Conservation (phyloP, 1,284 basidiomycete genomes). For the Apiotrichum domesticum region DNA sequence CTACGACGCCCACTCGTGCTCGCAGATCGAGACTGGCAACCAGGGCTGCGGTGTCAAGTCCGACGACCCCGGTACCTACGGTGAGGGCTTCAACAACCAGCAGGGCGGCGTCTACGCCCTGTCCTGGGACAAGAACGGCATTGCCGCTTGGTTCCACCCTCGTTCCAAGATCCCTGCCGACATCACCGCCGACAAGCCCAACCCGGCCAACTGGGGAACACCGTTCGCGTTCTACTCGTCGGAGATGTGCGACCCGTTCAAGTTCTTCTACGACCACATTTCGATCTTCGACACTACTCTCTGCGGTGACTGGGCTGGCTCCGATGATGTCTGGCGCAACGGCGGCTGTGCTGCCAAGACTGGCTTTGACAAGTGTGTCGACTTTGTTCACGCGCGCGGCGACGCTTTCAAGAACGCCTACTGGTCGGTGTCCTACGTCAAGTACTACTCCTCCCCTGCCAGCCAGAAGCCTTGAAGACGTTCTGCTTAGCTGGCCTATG, state of each 20-base stretch:
- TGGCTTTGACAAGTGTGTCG: constrained; percentile 67
- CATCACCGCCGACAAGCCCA: constrained; percentile 60
- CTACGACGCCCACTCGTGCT: constrained; percentile 43
- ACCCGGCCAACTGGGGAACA: constrained; percentile 65
- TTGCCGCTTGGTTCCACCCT: constrained; percentile 75
- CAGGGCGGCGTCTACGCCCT: constrained; percentile 51
- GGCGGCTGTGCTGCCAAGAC: constrained; percentile 73
- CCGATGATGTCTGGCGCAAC: constrained; percentile 56
- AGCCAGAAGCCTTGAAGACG: background rate
- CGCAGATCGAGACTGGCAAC: constrained; percentile 42
- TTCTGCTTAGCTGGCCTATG: background rate
- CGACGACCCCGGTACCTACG: constrained; percentile 36
- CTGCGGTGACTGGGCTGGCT: constrained; percentile 81
- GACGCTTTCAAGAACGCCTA: constrained; percentile 68
- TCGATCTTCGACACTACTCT: constrained; percentile 26
- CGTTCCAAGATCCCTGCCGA: constrained; percentile 66
- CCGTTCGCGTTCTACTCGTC: constrained; percentile 71
- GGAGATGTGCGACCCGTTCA: constrained; percentile 61
- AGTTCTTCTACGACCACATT: constrained; percentile 76
- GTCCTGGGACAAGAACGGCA: constrained; percentile 66
- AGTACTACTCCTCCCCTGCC: constrained; percentile 19
- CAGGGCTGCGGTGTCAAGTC: constrained; percentile 48
- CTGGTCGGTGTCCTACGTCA: constrained; percentile 50
- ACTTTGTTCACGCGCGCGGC: constrained; percentile 66
- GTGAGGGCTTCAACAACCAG: constrained; percentile 44